Percentiles rank a stretch among this genome's conserved stretches.
Evolutionary conservation across 2,329 filamentous ascomycete species (phyloP).

Genomic region (Paramyrothecium sp.): DNA sequence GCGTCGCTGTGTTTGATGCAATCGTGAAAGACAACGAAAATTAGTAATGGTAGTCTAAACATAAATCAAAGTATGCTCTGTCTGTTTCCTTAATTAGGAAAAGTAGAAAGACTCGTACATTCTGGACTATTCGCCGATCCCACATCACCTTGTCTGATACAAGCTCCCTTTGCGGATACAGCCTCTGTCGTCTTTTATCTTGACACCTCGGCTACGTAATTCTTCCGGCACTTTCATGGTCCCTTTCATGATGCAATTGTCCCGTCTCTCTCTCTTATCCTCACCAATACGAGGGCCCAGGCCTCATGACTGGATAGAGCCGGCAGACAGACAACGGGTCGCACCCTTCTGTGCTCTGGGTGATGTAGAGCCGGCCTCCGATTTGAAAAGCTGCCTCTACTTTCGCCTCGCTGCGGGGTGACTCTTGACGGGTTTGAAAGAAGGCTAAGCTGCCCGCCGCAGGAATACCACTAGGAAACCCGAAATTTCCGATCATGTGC

Average conservation of each 20-base stretch:
- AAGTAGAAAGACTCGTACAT: no score
- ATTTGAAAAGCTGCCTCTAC: background rate
- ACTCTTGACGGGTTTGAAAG: background rate
- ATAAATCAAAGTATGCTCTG: no score
- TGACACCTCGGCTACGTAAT: no score
- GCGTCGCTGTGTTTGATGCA: constrained; percentile 59
- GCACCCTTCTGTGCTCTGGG: background rate
- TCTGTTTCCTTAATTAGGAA: no score
- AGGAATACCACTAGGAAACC: background rate
- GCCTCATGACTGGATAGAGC: background rate
- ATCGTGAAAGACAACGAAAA: constrained; percentile 38
- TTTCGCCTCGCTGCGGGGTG: background rate
- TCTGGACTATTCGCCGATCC: no score
- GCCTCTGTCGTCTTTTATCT: no score
- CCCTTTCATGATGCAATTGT: no score
- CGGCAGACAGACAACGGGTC: background rate
- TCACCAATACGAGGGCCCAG: background rate
- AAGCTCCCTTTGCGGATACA: no score
- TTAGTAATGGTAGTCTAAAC: constrained; percentile 16
- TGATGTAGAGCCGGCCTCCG: background rate
- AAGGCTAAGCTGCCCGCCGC: background rate
- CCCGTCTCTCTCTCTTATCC: no score
- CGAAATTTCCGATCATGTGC: background rate
- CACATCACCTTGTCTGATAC: no score
- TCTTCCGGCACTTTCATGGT: no score